Evolutionary conservation across 1,284 basidiomycete genomes (phyloP).

Genomic region (Xanthoconium separans): DNA sequence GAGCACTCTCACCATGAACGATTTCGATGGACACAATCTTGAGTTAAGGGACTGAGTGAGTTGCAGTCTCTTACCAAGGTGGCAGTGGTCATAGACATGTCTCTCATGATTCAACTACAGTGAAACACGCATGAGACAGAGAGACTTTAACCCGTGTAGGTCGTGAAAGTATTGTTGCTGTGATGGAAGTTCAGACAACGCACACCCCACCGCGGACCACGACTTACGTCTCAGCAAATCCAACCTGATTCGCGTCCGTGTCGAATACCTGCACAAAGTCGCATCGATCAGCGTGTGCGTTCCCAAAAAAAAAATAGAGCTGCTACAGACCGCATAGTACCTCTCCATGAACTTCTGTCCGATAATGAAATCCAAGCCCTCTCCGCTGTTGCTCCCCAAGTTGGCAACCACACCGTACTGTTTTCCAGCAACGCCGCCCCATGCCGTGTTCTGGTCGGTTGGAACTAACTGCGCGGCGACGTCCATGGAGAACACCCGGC

Average conservation of each 20-base stretch:
- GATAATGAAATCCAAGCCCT: constrained; percentile 26
- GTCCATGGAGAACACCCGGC: constrained; percentile 16
- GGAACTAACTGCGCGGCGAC: constrained; percentile 28
- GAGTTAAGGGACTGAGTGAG: too few relatives aligned
- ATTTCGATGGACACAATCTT: too few relatives aligned
- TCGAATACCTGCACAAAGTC: constrained; percentile 24
- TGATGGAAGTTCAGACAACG: background rate
- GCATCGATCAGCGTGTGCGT: background rate
- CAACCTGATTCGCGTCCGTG: constrained; percentile 17
- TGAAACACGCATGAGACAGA: background rate
- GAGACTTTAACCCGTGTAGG: background rate
- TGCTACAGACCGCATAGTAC: constrained; percentile 17
- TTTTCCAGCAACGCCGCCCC: constrained; percentile 14
- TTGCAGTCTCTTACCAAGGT: too few relatives aligned
- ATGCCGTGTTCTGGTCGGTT: constrained; percentile 13
- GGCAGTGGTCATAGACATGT: background rate
- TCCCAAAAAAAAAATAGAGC: background rate
- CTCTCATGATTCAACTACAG: background rate
- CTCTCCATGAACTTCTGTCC: constrained; percentile 32
- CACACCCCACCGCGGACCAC: background rate
- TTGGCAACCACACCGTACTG: constrained; percentile 21
- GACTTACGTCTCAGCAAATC: constrained; percentile 29
- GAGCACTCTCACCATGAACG: too few relatives aligned
- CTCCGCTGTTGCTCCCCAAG: constrained; percentile 7
- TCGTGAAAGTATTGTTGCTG: constrained; percentile 11